Percentiles rank a stretch among this genome's conserved stretches.
Conservation (phyloP, 2,329 filamentous ascomycete genomes). For the Chaetomiaceae sp. region DNA sequence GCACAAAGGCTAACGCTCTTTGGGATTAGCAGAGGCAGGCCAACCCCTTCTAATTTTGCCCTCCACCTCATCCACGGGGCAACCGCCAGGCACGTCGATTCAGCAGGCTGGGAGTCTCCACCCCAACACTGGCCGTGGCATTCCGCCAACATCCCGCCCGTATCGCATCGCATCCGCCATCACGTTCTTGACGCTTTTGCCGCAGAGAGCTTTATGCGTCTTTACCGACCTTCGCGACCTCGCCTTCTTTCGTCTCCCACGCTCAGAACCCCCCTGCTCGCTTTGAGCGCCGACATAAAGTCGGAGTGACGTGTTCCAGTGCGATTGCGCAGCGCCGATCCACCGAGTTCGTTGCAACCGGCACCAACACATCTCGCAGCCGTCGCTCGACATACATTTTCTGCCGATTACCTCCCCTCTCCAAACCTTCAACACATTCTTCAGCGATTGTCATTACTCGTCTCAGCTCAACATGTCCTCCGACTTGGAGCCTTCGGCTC, state of each 20-base stretch:
- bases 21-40: constrained; percentile 20
- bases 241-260: neutral
- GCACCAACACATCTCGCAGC: neutral
- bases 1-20: constrained; percentile 1
- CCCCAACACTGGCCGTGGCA: constrained; percentile 1
- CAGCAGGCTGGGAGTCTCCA: constrained; percentile 9
- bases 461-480: constrained; percentile 24
- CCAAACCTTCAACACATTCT: neutral
- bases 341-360: neutral
- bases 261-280: neutral
- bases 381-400: neutral
- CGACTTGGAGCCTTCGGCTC: constrained; percentile 33
- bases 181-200: neutral
- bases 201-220: constrained; percentile 3
- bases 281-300: constrained; percentile 3
- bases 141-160: constrained; percentile 3
- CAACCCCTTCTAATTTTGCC: constrained; percentile 23
- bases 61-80: constrained; percentile 23
- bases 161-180: neutral
- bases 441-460: neutral
- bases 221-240: neutral
- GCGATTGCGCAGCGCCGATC: constrained; percentile 9
- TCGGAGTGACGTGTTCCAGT: constrained; percentile 21
- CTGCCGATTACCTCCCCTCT: neutral
- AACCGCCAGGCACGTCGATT: constrained; percentile 18